These are phyloP conservation scores for Pseudogymnoascus sp. DNA, from an alignment of 2,329 filamentous ascomycete genomes.

Conservation along the genomic window DNA sequence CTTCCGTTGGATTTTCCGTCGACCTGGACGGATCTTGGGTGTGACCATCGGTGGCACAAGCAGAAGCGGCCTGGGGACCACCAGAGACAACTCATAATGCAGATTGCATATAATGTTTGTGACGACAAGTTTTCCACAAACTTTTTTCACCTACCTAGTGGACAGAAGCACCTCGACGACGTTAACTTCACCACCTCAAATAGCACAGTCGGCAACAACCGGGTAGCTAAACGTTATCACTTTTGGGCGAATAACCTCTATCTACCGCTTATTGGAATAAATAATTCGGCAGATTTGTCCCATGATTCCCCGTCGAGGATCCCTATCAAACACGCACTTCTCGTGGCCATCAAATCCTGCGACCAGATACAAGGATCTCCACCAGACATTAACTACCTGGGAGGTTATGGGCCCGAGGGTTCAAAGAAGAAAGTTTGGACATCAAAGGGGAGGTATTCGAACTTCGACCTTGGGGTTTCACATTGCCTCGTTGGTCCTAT, in stretches of 20 bases:
- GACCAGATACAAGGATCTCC: slow-evolving; percentile 4
- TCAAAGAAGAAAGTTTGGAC: not conserved
- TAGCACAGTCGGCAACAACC: not conserved
- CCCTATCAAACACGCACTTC: not conserved
- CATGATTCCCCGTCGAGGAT: not conserved
- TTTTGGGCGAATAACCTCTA: slow-evolving; percentile 4
- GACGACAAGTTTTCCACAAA: slow-evolving; percentile 2
- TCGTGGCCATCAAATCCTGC: slow-evolving; percentile 3
- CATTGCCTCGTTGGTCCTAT: not conserved
- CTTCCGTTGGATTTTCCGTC: not conserved
- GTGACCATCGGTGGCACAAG: slow-evolving; percentile 4
- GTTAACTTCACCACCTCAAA: slow-evolving; percentile 1
- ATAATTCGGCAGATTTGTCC: not conserved
- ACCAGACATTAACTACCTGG: not conserved
- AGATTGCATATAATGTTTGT: slow-evolving; percentile 4
- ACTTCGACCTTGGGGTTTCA: slow-evolving; percentile 2
- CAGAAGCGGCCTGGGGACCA: not conserved
- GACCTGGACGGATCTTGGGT: not conserved
- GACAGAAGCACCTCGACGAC: slow-evolving; percentile 5
- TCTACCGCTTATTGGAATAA: not conserved
- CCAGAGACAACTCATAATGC: not conserved
- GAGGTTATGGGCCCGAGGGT: not conserved
- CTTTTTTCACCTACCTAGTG: slow-evolving; percentile 6
- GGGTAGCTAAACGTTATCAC: not conserved
- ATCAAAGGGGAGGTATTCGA: slow-evolving; percentile 1